phyloP scores from a whole-genome alignment of 1,284 basidiomycete genomes.

The Lignosus rhinocerotis region DNA sequence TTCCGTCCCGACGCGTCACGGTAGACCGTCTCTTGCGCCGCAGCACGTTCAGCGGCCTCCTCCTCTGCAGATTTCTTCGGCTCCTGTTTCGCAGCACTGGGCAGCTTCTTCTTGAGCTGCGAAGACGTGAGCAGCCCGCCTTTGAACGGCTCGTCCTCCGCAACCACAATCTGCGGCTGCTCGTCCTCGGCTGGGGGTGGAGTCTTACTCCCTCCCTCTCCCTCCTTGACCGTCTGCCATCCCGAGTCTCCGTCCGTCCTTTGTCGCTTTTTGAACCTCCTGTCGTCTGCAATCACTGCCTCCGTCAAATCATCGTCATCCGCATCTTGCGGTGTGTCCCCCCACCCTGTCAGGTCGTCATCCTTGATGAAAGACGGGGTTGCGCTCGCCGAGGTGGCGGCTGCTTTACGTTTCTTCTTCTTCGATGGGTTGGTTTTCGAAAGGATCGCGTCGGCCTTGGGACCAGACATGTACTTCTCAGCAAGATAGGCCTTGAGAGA shows the following conservation, averaged over 20 bases:
- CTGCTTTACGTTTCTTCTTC: slow-evolving; percentile 74
- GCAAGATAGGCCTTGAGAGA: slow-evolving; percentile 73
- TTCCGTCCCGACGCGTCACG: slow-evolving; percentile 88
- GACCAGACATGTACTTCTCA: slow-evolving; percentile 93
- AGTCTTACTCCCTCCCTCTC: slow-evolving; percentile 44
- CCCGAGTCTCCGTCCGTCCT: slow-evolving; percentile 47
- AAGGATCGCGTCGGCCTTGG: slow-evolving; percentile 95
- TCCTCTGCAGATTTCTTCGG: slow-evolving; percentile 42
- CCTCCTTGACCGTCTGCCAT: slow-evolving; percentile 58
- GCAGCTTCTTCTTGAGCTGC: slow-evolving; percentile 59
- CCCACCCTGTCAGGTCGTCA: slow-evolving; percentile 68
- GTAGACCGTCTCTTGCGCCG: slow-evolving; percentile 89
- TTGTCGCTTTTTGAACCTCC: slow-evolving; percentile 76
- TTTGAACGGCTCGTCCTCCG: slow-evolving; percentile 44
- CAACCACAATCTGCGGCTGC: slow-evolving; percentile 60
- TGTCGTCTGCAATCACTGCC: slow-evolving; percentile 65
- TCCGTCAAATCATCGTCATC: slow-evolving; percentile 54
- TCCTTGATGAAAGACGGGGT: slow-evolving; percentile 51
- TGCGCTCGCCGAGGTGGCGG: slow-evolving; percentile 34
- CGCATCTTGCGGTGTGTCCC: slow-evolving; percentile 47
- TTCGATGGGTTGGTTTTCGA: slow-evolving; percentile 66
- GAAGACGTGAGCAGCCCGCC: slow-evolving; percentile 81
- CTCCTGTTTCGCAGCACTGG: slow-evolving; percentile 24
- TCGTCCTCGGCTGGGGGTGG: slow-evolving; percentile 66
- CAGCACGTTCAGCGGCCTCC: slow-evolving; percentile 55